Evolutionary conservation across 129 eudicot species (phyloP), one percentile per base, ranked within the genome.

Genomic region (Tagetes erecta): DNA sequence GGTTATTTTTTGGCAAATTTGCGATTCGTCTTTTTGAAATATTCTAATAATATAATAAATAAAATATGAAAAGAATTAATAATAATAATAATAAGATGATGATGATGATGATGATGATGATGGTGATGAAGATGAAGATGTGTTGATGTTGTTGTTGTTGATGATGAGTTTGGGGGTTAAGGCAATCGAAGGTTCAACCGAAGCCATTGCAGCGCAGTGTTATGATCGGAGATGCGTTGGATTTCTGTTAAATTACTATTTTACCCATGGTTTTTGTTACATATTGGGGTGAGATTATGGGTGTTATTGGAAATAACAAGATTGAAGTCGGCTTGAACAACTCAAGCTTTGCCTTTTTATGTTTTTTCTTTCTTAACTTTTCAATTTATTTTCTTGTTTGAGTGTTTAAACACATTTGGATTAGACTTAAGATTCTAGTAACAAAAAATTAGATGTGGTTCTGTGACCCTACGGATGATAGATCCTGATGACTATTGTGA

Each of bases 161-260:
- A 74, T 82, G 46, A 76, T 79, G 74, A 73, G 71, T 77, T 69
- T 77, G 59, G 73, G 70, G 77, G 40, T 79, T 56, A 80, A 80
- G 67, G 68, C 60, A 71, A 79, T 79, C 64, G 73, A 75, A 78
- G 80, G 72, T 78, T 78, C 83, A 79, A 76, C 73, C 82, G 84
- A 68, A 76, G 72, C 78, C 88, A 80, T 74, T 75, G 87, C 76
- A 74, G 71, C 67, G 83, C 68, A 78, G 87, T 80, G 82, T 84
- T 73, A 78, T 78, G 82, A 78, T 78, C 82, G 77, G 82, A 76
- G 79, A 80, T 84, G 87, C 74, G 87, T 84, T 84, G 82, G 82
- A 78, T 76, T 45, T 53, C 69, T 1, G 2, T 33, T 4, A 72
- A 80, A 14, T 84, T 57, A 77, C 80, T 1, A 0, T 45, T 80